Base-by-base conservation (phyloP, 1,139 yeast species). In the Arxiozyma slooffiae region DNA sequence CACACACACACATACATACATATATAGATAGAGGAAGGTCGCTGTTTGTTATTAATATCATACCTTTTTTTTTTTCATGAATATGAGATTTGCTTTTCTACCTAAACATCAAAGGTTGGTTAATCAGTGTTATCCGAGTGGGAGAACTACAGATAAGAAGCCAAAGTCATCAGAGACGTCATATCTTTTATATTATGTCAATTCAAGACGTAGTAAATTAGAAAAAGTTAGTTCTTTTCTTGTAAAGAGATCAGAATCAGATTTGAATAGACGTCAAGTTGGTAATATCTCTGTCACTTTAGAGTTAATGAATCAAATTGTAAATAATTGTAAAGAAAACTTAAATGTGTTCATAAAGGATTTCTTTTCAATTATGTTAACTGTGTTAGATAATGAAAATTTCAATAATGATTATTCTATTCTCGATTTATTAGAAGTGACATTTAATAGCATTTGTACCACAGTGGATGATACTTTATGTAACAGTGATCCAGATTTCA, bases 121-220 rank as follows among this genome's bases (percentile, higher is more conserved):
- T 43, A 77, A 85, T 50, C 95, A 86, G 66, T 92, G 98, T 71
- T 92, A 90, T 66, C 98, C 96, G 2, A 79, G 94, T 1, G 96
- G 97, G 2, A 77, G 87, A 55, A 83, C 82, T 7, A 76, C 78
- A 7, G 96, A 89, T 60, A 89, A 89, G 70, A 83, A 85, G 60
- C 96, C 98, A 11, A 90, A 90, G 66, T 81, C 95, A 1, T 87
- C 95, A 17, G 97, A 92, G 67, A 74, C 94, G 48, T 85, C 95
- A 53, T 89, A 89, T 66, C 74, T 92, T 58, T 71, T 90, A 41
- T 92, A 86, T 71, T 90, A 90, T 67, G 96, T 95, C n/a, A 82
- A 95, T 42, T 85, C 96, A 7, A 75, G 97, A 59, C 75, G 96
- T 53, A 82, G 88, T 42, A 92, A 92, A 65, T 74, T 92, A 56